A percentile compares a stretch with the other conserved stretches of the same genome.
Evolutionary conservation across 2,329 filamentous ascomycete species (phyloP).

Genomic region (Niveomyces coronatus): DNA sequence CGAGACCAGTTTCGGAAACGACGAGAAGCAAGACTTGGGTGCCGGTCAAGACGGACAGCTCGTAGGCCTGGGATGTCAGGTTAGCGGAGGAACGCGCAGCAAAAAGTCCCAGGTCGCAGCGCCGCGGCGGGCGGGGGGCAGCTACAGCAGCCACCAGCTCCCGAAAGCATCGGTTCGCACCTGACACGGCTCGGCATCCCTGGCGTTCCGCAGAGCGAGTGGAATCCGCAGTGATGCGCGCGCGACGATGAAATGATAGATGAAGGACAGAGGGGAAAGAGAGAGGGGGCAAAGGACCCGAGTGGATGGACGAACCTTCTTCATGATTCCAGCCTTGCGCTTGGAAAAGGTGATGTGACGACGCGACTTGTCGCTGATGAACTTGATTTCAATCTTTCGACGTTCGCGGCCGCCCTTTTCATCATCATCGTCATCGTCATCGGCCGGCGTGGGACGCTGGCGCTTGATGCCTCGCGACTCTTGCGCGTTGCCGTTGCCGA

Average conservation of each 20-base stretch:
- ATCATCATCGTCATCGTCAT: constrained; percentile 95
- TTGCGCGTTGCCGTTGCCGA: constrained; percentile 61
- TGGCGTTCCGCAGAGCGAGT: background rate
- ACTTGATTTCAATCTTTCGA: constrained; percentile 99
- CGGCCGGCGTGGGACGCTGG: constrained; percentile 66
- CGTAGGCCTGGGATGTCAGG: constrained; percentile 64
- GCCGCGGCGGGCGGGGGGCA: too few species aligned
- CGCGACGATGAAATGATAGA: too few species aligned
- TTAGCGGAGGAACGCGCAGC: constrained; percentile 7
- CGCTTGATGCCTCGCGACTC: constrained; percentile 85
- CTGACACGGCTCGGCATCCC: too few species aligned
- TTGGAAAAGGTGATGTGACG: constrained; percentile 99
- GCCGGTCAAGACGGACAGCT: constrained; percentile 91
- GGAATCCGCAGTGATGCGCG: background rate
- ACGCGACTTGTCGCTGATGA: constrained; percentile 99
- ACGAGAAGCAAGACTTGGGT: constrained; percentile 94
- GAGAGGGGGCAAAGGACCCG: background rate
- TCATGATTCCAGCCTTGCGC: constrained; percentile 99
- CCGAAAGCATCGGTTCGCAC: too few species aligned
- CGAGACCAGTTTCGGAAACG: constrained; percentile 86
- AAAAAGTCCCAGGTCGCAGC: constrained; percentile 10
- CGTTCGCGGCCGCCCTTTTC: constrained; percentile 97
- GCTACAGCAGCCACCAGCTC: too few species aligned
- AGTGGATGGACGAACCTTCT: constrained; percentile 66
- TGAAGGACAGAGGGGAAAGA: background rate